phyloP scores from a whole-genome alignment of 2,329 filamentous ascomycete species.

The Phialocephala sp. region DNA sequence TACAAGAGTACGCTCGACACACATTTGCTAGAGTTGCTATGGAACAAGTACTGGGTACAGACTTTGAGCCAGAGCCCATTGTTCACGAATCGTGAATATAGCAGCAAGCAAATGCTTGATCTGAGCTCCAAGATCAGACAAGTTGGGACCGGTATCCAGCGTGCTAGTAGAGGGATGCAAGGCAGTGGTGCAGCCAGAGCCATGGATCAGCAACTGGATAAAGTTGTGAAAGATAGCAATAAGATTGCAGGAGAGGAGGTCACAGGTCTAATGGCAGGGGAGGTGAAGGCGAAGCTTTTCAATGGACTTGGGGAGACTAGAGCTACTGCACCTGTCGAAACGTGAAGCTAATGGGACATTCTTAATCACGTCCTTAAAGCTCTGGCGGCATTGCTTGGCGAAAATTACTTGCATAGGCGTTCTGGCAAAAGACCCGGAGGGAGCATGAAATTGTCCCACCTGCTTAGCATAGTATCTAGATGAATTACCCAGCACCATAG shows the following conservation, averaged over 20 bases:
- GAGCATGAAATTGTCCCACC: background rate
- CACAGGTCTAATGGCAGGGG: constrained; percentile 47
- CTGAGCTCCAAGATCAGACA: constrained; percentile 81
- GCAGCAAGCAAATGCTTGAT: constrained; percentile 90
- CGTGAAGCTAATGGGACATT: constrained; percentile 9
- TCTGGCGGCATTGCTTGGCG: constrained; percentile 5
- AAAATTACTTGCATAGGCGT: constrained; percentile 6
- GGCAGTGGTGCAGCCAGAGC: constrained; percentile 26
- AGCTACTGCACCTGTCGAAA: constrained; percentile 16
- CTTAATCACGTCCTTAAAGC: background rate
- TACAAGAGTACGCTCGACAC: constrained; percentile 93
- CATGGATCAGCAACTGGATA: constrained; percentile 56
- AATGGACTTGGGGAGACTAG: constrained; percentile 40
- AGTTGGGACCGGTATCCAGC: constrained; percentile 52
- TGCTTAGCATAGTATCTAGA: constrained; percentile 1
- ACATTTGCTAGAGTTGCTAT: constrained; percentile 84
- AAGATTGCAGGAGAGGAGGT: constrained; percentile 61
- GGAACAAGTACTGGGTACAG: constrained; percentile 99
- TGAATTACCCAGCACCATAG: constrained; percentile 8
- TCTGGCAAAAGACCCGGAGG: constrained; percentile 12
- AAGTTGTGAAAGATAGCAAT: constrained; percentile 60
- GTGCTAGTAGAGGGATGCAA: constrained; percentile 40
- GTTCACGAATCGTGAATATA: constrained; percentile 90
- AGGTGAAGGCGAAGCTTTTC: constrained; percentile 58
- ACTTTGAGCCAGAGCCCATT: constrained; percentile 91